A percentile compares a stretch with the other conserved stretches of the same genome.
These are phyloP conservation scores for Globisporangium takayamanum DNA, from an alignment of 352 stramenopile genomes.

Conservation along the genomic window DNA sequence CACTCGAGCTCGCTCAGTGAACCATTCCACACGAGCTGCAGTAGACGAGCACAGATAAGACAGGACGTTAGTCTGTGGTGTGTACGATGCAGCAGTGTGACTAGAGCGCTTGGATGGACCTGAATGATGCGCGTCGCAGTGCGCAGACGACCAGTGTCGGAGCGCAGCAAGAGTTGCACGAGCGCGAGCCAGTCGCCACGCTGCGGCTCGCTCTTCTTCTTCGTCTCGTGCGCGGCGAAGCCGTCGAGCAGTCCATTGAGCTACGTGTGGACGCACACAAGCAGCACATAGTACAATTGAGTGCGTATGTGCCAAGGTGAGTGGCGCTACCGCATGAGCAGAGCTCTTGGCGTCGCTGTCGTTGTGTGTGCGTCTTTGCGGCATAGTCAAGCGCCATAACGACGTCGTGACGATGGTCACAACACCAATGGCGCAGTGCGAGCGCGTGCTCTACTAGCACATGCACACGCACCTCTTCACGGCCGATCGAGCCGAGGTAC, in stretches of 20 bases:
- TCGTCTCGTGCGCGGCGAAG: conserved; percentile 34
- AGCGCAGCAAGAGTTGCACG: conserved; percentile 54
- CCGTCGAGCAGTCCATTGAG: conserved; percentile 53
- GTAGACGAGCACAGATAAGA: neutral
- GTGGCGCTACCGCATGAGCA: neutral
- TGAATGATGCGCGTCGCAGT: conserved; percentile 53
- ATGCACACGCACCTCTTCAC: conserved; percentile 36
- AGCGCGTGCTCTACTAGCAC: conserved; percentile 24
- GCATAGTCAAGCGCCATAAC: conserved; percentile 12
- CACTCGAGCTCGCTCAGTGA: conserved; percentile 56
- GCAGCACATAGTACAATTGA: neutral
- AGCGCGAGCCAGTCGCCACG: conserved; percentile 58
- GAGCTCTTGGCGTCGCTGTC: neutral
- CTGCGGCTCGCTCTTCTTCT: conserved; percentile 37
- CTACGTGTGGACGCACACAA: conserved; percentile 16
- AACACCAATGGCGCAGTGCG: too few species aligned
- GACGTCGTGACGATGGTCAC: too few species aligned
- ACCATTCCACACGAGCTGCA: conserved; percentile 38
- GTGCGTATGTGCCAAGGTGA: neutral
- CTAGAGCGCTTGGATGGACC: conserved; percentile 2
- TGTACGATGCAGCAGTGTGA: neutral
- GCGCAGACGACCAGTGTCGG: conserved; percentile 39
- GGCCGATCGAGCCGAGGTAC: conserved; percentile 53
- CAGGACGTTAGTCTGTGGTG: too few species aligned
- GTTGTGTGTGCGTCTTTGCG: conserved; percentile 30